Evolutionary conservation across 2,329 filamentous ascomycete species (phyloP).

Genomic region (Claviceps africana): DNA sequence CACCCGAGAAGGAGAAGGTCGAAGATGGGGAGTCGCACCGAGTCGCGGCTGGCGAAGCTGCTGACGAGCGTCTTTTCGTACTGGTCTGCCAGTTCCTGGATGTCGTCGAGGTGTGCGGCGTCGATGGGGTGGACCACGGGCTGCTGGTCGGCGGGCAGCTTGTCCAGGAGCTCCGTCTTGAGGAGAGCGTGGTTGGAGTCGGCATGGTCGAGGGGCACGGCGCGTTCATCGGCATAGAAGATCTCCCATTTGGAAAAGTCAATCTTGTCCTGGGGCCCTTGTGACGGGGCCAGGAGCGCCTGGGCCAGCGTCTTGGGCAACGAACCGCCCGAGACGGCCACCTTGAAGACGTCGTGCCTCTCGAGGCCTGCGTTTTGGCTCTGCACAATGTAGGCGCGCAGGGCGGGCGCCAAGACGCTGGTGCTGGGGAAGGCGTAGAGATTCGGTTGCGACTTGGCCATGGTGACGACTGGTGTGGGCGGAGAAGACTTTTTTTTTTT

Average conservation of each 20-base stretch:
- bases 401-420: slow-evolving; percentile 56
- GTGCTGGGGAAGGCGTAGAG: slow-evolving; percentile 69
- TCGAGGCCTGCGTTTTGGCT: slow-evolving; percentile 66
- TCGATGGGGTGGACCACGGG: slow-evolving; percentile 75
- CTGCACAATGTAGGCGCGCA: slow-evolving; percentile 72
- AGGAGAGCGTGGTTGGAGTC: slow-evolving; percentile 91
- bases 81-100: slow-evolving; percentile 81
- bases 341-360: slow-evolving; percentile 75
- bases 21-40: slow-evolving; percentile 87
- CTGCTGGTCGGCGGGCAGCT: slow-evolving; percentile 55
- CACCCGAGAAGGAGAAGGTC: slow-evolving; percentile 87
- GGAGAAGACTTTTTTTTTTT: neutral
- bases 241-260: slow-evolving; percentile 88
- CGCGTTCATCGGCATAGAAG: slow-evolving; percentile 96
- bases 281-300: slow-evolving; percentile 52
- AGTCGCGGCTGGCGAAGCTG: slow-evolving; percentile 82
- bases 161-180: slow-evolving; percentile 76
- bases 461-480: slow-evolving; percentile 13
- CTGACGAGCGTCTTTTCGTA: slow-evolving; percentile 82
- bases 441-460: slow-evolving; percentile 45
- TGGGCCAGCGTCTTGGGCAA: slow-evolving; percentile 78
- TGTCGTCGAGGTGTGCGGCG: slow-evolving; percentile 48
- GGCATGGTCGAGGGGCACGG: slow-evolving; percentile 76
- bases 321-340: slow-evolving; percentile 87
- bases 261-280: slow-evolving; percentile 44